These are phyloP conservation scores for Beauveria bassiana DNA, from an alignment of 2,329 filamentous ascomycete species.

Conservation along the genomic window DNA sequence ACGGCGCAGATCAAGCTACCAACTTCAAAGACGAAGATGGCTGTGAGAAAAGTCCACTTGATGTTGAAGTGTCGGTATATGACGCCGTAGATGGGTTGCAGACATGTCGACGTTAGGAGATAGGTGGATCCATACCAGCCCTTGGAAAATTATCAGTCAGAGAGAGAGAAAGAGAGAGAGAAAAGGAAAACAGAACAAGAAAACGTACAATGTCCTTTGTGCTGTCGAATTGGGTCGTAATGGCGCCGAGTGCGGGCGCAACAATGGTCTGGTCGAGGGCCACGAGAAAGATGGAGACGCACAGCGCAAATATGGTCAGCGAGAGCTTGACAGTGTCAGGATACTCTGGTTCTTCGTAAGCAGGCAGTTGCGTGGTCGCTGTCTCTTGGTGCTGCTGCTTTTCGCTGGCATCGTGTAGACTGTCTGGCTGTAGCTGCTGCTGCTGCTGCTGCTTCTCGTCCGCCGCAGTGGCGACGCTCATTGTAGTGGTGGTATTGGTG, in stretches of 20 bases:
- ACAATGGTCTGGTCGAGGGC: slow-evolving; percentile 46
- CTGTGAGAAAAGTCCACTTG: slow-evolving; percentile 36
- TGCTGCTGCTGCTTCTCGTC: background rate
- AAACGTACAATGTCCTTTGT: slow-evolving; percentile 36
- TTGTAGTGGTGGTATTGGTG: slow-evolving; percentile 7
- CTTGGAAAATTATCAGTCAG: slow-evolving; percentile 15
- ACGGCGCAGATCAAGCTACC: slow-evolving; percentile 37
- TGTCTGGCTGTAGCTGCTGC: background rate
- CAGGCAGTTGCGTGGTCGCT: slow-evolving; percentile 9
- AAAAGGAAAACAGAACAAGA: background rate
- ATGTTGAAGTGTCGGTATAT: slow-evolving; percentile 43
- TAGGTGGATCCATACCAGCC: slow-evolving; percentile 46
- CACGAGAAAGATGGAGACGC: slow-evolving; percentile 40
- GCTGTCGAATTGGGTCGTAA: slow-evolving; percentile 36
- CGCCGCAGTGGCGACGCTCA: background rate
- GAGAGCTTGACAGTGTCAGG: slow-evolving; percentile 31
- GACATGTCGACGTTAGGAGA: slow-evolving; percentile 39
- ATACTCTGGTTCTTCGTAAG: slow-evolving; percentile 21
- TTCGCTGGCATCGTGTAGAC: background rate
- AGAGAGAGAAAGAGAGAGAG: slow-evolving; percentile 16
- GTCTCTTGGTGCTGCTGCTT: slow-evolving; percentile 4
- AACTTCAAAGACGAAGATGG: slow-evolving; percentile 36
- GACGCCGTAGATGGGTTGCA: slow-evolving; percentile 42
- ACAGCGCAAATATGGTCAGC: slow-evolving; percentile 36
- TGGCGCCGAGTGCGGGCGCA: slow-evolving; percentile 44